These are phyloP conservation scores for Symbiodinium natans DNA, from an alignment of 73 alveolate genomes.

Conservation along the genomic window DNA sequence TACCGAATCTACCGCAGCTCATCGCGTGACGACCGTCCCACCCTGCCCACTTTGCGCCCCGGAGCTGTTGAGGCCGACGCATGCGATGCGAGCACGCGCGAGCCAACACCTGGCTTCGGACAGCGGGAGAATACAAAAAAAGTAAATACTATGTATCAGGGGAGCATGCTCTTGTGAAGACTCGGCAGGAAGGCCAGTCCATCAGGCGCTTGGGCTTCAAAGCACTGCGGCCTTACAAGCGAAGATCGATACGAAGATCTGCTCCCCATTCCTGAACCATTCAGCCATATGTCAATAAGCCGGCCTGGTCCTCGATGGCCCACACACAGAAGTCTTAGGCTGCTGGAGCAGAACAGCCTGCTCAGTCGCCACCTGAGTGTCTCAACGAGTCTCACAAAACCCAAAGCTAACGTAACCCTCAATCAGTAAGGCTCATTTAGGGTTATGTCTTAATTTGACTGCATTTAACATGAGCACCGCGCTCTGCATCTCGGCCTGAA, in stretches of 20 bases:
- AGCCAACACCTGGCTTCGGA: slow-evolving; percentile 19
- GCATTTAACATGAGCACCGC: background rate
- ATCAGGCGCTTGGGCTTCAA: slow-evolving; percentile 55
- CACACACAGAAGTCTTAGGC: slow-evolving; percentile 7
- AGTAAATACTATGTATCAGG: too few species aligned
- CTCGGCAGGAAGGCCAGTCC: slow-evolving; percentile 13
- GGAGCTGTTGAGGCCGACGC: too few species aligned
- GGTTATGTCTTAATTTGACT: background rate
- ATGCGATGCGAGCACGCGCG: slow-evolving; percentile 77
- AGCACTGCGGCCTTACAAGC: slow-evolving; percentile 45
- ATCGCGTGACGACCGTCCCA: background rate
- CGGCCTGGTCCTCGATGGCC: slow-evolving; percentile 22
- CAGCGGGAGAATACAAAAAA: background rate
- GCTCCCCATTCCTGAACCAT: too few species aligned
- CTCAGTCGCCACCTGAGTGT: slow-evolving; percentile 50
- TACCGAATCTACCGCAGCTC: background rate
- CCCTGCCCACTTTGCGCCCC: too few species aligned
- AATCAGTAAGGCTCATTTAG: background rate
- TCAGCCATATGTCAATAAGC: too few species aligned
- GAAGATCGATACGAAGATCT: background rate
- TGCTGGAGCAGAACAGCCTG: slow-evolving; percentile 68
- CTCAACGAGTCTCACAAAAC: background rate
- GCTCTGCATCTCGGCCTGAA: slow-evolving; percentile 3
- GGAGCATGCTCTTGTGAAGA: too few species aligned
- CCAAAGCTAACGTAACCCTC: background rate